These are phyloP conservation scores for Ophiostoma sp. DNA, from an alignment of 2,329 filamentous ascomycete species.

Conservation along the genomic window DNA sequence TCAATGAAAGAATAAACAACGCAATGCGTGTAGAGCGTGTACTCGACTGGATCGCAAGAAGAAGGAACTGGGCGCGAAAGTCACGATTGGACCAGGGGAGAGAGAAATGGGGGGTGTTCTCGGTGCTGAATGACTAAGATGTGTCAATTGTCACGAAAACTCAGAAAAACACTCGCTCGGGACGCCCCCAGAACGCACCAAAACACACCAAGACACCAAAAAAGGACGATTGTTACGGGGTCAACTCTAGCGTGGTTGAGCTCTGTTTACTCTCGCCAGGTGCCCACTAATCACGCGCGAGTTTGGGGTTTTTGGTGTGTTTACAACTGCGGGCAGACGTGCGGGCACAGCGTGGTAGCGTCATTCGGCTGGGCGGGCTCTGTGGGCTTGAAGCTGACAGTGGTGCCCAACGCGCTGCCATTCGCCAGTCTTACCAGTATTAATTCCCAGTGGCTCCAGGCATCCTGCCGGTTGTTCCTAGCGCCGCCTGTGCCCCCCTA, in stretches of 20 bases:
- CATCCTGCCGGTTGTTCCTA: background rate
- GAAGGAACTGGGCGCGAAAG: background rate
- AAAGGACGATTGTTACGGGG: conserved; percentile 29
- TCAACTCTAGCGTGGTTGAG: conserved; percentile 28
- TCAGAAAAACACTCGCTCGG: conserved; percentile 15
- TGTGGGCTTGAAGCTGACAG: background rate
- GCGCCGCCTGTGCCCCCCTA: conserved; percentile 1
- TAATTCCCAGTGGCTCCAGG: background rate
- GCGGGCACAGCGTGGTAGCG: background rate
- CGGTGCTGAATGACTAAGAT: conserved; percentile 1
- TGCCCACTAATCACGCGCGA: conserved; percentile 16
- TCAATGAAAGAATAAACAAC: background rate
- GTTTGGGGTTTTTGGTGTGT: conserved; percentile 1
- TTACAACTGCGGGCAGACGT: background rate
- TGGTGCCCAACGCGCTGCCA: conserved; percentile 7
- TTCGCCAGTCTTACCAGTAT: too few species aligned
- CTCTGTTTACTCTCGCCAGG: conserved; percentile 16
- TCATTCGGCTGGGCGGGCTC: conserved; percentile 9
- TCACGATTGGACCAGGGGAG: background rate
- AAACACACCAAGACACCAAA: background rate
- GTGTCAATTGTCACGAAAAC: conserved; percentile 6
- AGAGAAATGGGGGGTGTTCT: background rate
- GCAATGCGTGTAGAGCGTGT: background rate
- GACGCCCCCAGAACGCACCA: background rate
- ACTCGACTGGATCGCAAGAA: background rate